Base-by-base conservation (phyloP, 441 rosid species). In the California macrophylla region DNA sequence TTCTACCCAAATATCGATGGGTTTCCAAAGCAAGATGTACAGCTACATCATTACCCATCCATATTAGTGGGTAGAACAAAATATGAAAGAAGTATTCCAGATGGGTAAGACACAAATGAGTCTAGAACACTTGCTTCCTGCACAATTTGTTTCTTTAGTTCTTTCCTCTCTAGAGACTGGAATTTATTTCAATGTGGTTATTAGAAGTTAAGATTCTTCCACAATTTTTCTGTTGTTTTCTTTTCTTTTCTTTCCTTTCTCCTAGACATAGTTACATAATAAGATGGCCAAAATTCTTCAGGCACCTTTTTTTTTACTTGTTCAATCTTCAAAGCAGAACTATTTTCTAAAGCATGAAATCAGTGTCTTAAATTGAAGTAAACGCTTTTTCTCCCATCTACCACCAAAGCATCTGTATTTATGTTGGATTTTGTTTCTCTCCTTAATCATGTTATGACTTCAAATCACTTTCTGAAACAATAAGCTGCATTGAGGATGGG, bases 21-120 rank as follows among this genome's bases (percentile, higher is more conserved):
- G 24, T 56, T 13, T 50, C 42, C 50, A 28, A 13, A 75, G 73
- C 56, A 70, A 65, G 52, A 21, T 52, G 60, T 20, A 18, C 60
- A 52, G 60, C 60, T 52, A 52, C 10, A 52, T 52, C 60, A 52
- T 52, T 20, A 52, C 6, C 16, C 4, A 52, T 16, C 24, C 60
- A 20, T 16, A 52, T 7, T 52, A 52, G 60, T 16, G 10, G 6
- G 12, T 52, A 52, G 60, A 52, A 52, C 9, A 6, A 18, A 16
- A 52, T 52, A 52, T 52, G 60, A 52, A 52, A 52, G 60, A 52
- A 52, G 60, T 52, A 18, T 47, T 18, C 24, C 60, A 52, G 23
- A 52, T 52, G 60, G 23, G 10, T 52, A 18, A n/a, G 21, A 52
- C 24, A 52, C 45, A n/a, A 23, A 54, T 54, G 61, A 54, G 61